A percentile compares a stretch with the other conserved stretches of the same genome.
phyloP scores from a whole-genome alignment of 164 flowering plant genomes.

The Sedum album region DNA sequence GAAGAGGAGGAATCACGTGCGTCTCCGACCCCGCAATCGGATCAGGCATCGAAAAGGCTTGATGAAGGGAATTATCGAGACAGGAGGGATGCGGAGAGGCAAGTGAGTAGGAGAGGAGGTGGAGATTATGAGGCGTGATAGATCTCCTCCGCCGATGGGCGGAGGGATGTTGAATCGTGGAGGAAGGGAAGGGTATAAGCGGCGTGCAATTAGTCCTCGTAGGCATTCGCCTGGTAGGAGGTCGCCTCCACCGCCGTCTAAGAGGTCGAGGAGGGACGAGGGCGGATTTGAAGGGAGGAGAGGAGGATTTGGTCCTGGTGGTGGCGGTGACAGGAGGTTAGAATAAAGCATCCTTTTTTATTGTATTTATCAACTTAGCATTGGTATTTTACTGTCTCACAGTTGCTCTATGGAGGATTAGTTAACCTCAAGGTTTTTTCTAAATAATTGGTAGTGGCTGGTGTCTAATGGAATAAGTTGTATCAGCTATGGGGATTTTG shows the following conservation, averaged over 20 bases:
- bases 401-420: neutral
- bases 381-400: neutral
- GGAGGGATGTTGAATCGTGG: slow-evolving; percentile 4
- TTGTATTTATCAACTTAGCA: too few relatives aligned
- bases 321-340: slow-evolving; percentile 2
- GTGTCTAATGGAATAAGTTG: too few relatives aligned
- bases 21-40: neutral
- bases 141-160: neutral
- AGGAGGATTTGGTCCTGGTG: neutral
- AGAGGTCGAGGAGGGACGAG: slow-evolving; percentile 7
- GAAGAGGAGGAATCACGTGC: neutral
- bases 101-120: neutral
- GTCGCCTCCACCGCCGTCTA: neutral
- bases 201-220: neutral
- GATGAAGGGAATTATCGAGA: neutral
- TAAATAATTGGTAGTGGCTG: too few relatives aligned
- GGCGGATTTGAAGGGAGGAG: slow-evolving; percentile 1
- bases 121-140: neutral
- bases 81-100: neutral
- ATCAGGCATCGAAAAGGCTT: neutral
- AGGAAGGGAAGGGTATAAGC: neutral
- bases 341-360: neutral
- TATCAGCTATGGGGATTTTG: too few relatives aligned
- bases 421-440: too few relatives aligned
- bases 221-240: slow-evolving; percentile 3